Base-by-base conservation (phyloP, 495 filamentous ascomycete genomes). In the Haplographium delicatum region DNA sequence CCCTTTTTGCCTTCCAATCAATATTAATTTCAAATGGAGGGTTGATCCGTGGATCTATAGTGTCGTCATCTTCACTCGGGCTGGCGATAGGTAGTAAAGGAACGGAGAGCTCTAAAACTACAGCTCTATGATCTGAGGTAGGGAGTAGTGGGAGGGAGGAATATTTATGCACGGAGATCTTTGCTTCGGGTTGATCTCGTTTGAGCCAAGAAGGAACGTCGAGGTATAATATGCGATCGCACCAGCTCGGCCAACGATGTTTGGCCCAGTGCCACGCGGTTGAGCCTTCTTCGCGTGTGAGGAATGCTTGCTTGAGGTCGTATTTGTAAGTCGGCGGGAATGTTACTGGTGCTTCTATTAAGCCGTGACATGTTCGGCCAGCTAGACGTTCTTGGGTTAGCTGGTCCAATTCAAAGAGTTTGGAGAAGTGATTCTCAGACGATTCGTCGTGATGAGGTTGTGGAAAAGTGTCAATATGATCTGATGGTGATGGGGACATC, bases 281-380 rank as follows among this genome's bases (percentile, higher is more conserved):
- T 2, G 57, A 24, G 9, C 80, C 69, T 35, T 66, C 65, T 28
- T 53, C 53, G 2, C 64, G 51, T 3, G 71, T 63, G 4, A 73
- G 50, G 43, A 72, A 72, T 20, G 74, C 72, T 41, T 76, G 56
- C 26, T 66, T 39, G 26, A 69, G 61, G 5, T 47, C 55, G 62
- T 81, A 90, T 64, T 98, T 98, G 71, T 98, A 98, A 0, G 93
- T 96, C 8, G 93, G 93, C 2, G 88, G 88, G 59, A 97, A 98
- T 4, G 66, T 61, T 50, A 97, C 79, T 1, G 77, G 68, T 2
- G 82, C 80, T 68, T 98, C 93, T 4, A 64, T 62, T 6, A 98
- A 64, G 19, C 87, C 84, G 40, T 96, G 88, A 30, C 89, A 72
- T 10, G 84, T 85, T 11, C 78, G 73, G 0, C 80, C 76, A 8